phyloP scores from a whole-genome alignment of 1,139 yeast genomes.

The Geotrichum bryndzae region DNA sequence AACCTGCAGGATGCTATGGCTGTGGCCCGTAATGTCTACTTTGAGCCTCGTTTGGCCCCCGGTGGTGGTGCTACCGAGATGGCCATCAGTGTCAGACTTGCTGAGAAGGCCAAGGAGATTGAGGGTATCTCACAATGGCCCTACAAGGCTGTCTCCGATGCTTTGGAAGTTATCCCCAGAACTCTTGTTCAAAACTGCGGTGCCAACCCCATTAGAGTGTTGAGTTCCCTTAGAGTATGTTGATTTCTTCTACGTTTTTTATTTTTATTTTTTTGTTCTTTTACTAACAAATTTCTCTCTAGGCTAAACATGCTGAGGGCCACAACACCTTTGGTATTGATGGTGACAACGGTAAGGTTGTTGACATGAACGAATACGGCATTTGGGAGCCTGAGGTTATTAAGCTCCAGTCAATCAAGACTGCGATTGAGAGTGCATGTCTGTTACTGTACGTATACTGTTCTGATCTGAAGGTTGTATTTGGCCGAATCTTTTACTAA shows the following conservation, averaged over 20 bases:
- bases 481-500: neutral
- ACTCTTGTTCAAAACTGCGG: slow-evolving; percentile 97
- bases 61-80: slow-evolving; percentile 99
- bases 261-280: neutral
- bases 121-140: slow-evolving; percentile 99
- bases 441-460: slow-evolving; percentile 48
- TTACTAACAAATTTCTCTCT: neutral
- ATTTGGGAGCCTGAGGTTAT: slow-evolving; percentile 99
- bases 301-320: slow-evolving; percentile 91
- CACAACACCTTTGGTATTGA: slow-evolving; percentile 78
- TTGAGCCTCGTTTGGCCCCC: slow-evolving; percentile 91
- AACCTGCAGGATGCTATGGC: slow-evolving; percentile 98
- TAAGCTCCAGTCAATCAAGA: slow-evolving; percentile 92
- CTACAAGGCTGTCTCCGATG: slow-evolving; percentile 97
- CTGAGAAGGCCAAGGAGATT: slow-evolving; percentile 85
- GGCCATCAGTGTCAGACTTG: slow-evolving; percentile 87
- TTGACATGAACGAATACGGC: slow-evolving; percentile 92
- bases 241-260: neutral
- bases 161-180: slow-evolving; percentile 96
- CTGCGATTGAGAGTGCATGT: slow-evolving; percentile 96
- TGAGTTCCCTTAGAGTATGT: slow-evolving; percentile 67
- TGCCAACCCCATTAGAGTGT: slow-evolving; percentile 84
- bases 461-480: neutral
- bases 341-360: slow-evolving; percentile 90
- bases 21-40: slow-evolving; percentile 89